Evolutionary conservation across 495 filamentous ascomycete species (phyloP), one percentile per base, ranked within the genome.

Genomic region (Sordaria brevicollis): DNA sequence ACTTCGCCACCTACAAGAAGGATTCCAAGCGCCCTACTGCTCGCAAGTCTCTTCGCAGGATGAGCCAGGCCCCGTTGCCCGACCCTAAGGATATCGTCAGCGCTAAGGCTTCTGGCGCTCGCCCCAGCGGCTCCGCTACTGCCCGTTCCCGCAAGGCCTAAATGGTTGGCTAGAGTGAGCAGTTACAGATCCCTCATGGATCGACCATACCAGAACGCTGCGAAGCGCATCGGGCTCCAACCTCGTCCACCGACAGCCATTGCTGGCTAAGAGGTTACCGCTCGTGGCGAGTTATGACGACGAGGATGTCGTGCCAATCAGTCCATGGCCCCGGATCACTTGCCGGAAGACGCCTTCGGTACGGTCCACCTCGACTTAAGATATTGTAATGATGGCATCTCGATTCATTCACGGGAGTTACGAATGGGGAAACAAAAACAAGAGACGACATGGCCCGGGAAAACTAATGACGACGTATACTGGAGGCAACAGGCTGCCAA

Each of bases 1-100:
- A 99, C 87, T 84, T 96, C 72, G 92, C 93, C 65, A 99, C 95
- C 68, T 99, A 99, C 85, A 93, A 91, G 82, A 97, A 96, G 88
- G 84, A 87, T 67, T 86, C 87, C 76, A 92, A 91, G 85, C 79
- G 81, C 36, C 80, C 83, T 35, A 84, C 82, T 69, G 83, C 81
- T 31, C 86, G 86, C 78, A 89, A 88, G 81, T 81, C 82, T 33
- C 80, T 84, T 38, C 82, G 83, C 37, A 81, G 83, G 70, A 84
- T 85, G 83, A 82, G 80, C 73, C 83, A 85, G 73, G 83, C 83
- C n/a, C 83, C 83, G 70, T 84, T 82, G 74, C 86, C 78, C 29
- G 83, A 79, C 80, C 85, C 79, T 68, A 83, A 80, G 67, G 71
- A 77, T 11, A 79, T 84, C 62, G 65, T 83, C 35, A 77, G 78